Conservation (phyloP, 495 filamentous ascomycete genomes). For the Chaetomium cochliodes region DNA sequence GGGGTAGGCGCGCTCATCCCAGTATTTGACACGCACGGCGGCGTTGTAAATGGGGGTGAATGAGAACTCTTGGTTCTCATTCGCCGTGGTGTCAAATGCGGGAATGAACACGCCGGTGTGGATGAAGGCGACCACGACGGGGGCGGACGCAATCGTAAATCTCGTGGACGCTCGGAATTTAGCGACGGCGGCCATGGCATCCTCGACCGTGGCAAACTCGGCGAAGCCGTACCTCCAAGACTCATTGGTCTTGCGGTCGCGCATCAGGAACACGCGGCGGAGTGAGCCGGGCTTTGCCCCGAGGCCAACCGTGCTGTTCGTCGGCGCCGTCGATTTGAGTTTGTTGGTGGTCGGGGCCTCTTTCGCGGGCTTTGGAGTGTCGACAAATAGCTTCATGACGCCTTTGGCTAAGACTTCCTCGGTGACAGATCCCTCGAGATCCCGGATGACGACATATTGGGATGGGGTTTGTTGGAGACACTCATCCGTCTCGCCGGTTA, state of each 20-base stretch:
- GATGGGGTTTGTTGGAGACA: conserved; percentile 71
- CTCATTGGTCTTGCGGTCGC: conserved; percentile 70
- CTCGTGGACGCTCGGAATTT: conserved; percentile 74
- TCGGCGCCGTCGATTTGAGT: conserved; percentile 72
- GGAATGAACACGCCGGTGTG: conserved; percentile 88
- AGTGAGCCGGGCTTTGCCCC: conserved; percentile 77
- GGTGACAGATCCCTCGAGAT: conserved; percentile 68
- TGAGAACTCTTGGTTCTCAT: conserved; percentile 59
- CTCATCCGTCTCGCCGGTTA: conserved; percentile 78
- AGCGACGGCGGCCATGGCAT: conserved; percentile 72
- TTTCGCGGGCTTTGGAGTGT: conserved; percentile 42
- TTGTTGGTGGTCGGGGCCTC: conserved; percentile 49
- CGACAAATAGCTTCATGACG: conserved; percentile 69
- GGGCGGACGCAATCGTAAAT: conserved; percentile 81
- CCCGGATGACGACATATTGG: conserved; percentile 77
- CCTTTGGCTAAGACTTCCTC: conserved; percentile 79
- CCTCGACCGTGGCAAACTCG: conserved; percentile 74
- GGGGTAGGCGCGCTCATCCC: conserved; percentile 78
- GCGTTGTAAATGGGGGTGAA: conserved; percentile 73
- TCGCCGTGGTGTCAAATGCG: conserved; percentile 54
- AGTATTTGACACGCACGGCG: conserved; percentile 71
- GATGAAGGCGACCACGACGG: conserved; percentile 72
- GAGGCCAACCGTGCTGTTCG: conserved; percentile 62
- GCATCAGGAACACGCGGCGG: conserved; percentile 73
- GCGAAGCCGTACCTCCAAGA: conserved; percentile 89